A percentile compares a stretch with the other conserved stretches of the same genome.
phyloP scores from a whole-genome alignment of 345 rosid genomes.

The Dipteronia dyeriana region DNA sequence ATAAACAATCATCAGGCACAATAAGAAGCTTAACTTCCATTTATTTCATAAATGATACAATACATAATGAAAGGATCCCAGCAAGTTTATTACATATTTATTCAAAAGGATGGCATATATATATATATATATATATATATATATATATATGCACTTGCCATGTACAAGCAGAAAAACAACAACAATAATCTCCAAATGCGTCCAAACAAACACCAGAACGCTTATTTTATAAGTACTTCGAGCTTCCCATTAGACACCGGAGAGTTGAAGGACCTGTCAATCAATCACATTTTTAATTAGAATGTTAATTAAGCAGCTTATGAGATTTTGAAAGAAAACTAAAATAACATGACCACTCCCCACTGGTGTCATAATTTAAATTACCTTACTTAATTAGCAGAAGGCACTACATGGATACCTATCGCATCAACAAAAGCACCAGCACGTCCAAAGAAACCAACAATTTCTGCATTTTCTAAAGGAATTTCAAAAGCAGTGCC shows the following conservation, averaged over 20 bases:
- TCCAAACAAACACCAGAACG: neutral
- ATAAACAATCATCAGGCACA: neutral
- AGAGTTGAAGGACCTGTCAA: neutral
- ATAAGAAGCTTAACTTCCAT: neutral
- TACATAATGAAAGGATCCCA: neutral
- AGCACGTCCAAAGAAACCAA: neutral
- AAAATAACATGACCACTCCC: neutral
- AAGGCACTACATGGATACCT: neutral
- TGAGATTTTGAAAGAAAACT: neutral
- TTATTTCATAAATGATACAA: neutral
- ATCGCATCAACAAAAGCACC: neutral
- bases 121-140: too few relatives aligned
- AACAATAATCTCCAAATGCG: neutral
- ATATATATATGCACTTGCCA: neutral
- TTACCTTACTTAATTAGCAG: neutral
- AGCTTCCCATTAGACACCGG: neutral
- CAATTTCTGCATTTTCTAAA: neutral
- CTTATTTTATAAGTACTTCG: too few relatives aligned
- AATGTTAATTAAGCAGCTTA: too few relatives aligned
- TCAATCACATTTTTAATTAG: neutral
- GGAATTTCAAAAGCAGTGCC: neutral
- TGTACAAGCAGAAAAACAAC: neutral
- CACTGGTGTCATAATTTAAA: neutral
- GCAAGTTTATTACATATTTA: too few relatives aligned
- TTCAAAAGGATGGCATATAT: neutral